Conservation (phyloP, 176 grass and related monocot species). For the Typha latifolia region DNA sequence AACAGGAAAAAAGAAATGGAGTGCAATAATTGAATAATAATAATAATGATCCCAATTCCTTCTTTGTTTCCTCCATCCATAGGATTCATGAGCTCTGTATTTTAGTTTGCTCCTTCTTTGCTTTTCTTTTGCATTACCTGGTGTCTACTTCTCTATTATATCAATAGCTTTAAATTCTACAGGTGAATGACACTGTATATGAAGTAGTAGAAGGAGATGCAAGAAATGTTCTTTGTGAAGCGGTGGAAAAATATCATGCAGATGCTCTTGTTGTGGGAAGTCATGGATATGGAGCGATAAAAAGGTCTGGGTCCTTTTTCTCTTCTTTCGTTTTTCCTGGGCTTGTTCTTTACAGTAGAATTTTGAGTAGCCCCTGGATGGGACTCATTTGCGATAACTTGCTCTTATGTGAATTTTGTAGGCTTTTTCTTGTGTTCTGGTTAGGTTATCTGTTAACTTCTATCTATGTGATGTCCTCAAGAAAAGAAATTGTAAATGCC, state of each 20-base stretch:
- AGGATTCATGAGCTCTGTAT: neutral
- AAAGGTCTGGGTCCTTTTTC: slow-evolving; percentile 33
- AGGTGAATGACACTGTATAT: slow-evolving; percentile 49
- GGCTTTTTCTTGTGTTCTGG: neutral
- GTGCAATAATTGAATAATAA: no score
- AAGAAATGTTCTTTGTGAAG: slow-evolving; percentile 65
- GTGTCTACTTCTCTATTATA: neutral
- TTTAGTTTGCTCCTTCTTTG: neutral
- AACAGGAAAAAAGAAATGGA: no score
- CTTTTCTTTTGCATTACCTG: neutral
- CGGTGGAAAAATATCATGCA: slow-evolving; percentile 60
- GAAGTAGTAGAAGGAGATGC: slow-evolving; percentile 68
- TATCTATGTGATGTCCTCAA: neutral
- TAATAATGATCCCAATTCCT: no score
- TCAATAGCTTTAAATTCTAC: neutral
- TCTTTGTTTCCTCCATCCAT: neutral
- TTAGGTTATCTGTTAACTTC: neutral
- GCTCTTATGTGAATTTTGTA: neutral
- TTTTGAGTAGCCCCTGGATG: neutral
- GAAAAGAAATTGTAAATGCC: neutral
- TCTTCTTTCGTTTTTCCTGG: slow-evolving; percentile 1
- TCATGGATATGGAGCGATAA: slow-evolving; percentile 84
- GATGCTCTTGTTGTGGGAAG: slow-evolving; percentile 81
- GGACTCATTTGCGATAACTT: neutral
- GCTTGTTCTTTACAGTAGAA: no score